Conservation (phyloP, 768 basidiomycete species). For the Auricularia heimuer region DNA sequence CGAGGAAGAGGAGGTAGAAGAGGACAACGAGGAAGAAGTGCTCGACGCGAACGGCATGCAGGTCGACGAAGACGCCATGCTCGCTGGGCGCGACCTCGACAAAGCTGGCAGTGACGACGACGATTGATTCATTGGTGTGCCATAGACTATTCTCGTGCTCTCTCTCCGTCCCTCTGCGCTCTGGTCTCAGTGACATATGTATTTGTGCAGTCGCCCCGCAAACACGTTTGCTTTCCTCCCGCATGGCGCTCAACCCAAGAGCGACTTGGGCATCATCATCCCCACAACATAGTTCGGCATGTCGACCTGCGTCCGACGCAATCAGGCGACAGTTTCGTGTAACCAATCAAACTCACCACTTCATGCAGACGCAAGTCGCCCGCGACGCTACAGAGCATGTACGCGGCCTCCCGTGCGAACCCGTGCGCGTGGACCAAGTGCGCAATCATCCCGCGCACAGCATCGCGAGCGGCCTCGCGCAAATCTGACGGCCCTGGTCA, state of each 20-base stretch:
- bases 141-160: neutral
- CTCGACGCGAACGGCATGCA: neutral
- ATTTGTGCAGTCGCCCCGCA: no score
- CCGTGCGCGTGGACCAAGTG: constrained; percentile 36
- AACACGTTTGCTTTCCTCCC: no score
- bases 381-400: constrained; percentile 52
- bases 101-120: neutral
- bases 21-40: neutral
- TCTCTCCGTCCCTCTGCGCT: neutral
- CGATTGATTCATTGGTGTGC: neutral
- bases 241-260: constrained; percentile 17
- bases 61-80: neutral
- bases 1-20: neutral
- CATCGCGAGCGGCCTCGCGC: constrained; percentile 43
- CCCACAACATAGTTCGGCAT: constrained; percentile 60
- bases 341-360: no score
- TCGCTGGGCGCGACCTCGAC: neutral
- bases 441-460: constrained; percentile 49
- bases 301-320: no score
- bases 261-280: constrained; percentile 44
- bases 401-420: constrained; percentile 39
- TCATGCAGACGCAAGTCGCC: constrained; percentile 53
- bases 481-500: constrained; percentile 27
- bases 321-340: no score
- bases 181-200: neutral